Conservation (phyloP, 1,139 yeast species). For the Magnusiomyces magnusii region DNA sequence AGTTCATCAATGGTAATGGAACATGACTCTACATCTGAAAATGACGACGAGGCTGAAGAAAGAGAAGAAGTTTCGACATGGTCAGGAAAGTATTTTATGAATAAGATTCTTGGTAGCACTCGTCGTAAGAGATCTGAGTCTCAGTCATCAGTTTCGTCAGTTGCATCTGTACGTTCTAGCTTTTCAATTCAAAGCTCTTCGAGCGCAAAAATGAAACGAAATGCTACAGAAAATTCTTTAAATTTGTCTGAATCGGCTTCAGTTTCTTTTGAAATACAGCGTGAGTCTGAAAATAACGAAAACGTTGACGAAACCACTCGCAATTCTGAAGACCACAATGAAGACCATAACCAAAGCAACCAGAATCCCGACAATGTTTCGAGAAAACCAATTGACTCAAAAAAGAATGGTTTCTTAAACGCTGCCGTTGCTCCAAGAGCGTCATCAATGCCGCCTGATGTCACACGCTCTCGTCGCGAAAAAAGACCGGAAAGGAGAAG, state of each 20-base stretch:
- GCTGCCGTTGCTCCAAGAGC: not conserved
- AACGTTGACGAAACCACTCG: not conserved
- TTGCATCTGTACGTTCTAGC: constrained; percentile 5
- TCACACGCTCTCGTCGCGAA: not conserved
- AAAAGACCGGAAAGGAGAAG: not conserved
- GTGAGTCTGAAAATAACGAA: not conserved
- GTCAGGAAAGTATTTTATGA: constrained; percentile 1
- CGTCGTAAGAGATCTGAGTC: constrained; percentile 1
- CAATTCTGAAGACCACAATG: too few species aligned
- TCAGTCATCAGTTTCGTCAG: constrained; percentile 3
- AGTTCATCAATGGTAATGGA: not conserved
- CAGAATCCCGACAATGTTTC: too few species aligned
- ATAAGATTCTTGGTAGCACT: constrained; percentile 2
- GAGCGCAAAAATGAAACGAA: not conserved
- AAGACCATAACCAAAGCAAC: too few species aligned
- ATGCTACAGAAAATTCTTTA: not conserved
- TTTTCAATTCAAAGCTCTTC: not conserved
- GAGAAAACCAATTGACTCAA: not conserved
- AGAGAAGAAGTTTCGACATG: not conserved
- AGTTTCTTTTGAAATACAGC: not conserved
- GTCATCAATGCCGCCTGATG: not conserved
- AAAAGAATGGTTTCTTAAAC: not conserved
- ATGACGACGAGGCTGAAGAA: not conserved
- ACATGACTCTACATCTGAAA: not conserved
- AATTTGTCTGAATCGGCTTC: not conserved